Evolutionary conservation across 345 rosid species (phyloP), one percentile per base, ranked within the genome.

Genomic region (Arabis hirsuta): DNA sequence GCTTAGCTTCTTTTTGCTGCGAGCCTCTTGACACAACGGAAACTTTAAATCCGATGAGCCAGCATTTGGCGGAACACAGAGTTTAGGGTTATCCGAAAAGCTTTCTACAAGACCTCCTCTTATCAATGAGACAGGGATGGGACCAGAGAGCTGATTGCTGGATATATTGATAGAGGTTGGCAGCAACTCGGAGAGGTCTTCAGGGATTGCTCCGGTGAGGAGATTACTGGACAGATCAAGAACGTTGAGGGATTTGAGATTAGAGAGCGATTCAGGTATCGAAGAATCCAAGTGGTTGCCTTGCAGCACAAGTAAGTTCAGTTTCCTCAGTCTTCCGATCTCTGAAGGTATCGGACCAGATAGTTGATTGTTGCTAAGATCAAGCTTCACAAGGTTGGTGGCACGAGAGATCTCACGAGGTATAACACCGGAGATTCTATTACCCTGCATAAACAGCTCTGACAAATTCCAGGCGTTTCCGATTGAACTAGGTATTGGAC

Each of bases 161-260:
- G 97, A 80, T 71, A 91, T 89, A 76, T 89, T 86, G 62, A 91
- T 80, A 9, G 95, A 89, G 64, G 86, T 94, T 4, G 95, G 94
- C 74, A 86, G 74, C 79, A 94, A 60, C 22, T 81, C 84, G 4
- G 81, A 53, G 31, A 94, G 84, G 63, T 85, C 67, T 46, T 87
- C 86, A 3, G 98, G 97, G 76, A 91, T 88, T 32, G 65, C 76
- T 42, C 98, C 97, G 0, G 90, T 85, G 65, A 90, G 81, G 47
- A 46, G 82, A 67, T 94, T 94, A 80, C 78, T 76, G 32, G 98
- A 89, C 19, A 94, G 86, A 73, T 94, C 98, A 46, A 94, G 96
- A 69, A 94, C 91, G 60, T 89, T 91, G 67, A 91, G 87, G 57
- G 85, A 87, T 73, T 87, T 86, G 13, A 94, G 82, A 24, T 56